A percentile compares a stretch with the other conserved stretches of the same genome.
Conservation (phyloP, 805 yeast species). For the Metschnikowia lunata region DNA sequence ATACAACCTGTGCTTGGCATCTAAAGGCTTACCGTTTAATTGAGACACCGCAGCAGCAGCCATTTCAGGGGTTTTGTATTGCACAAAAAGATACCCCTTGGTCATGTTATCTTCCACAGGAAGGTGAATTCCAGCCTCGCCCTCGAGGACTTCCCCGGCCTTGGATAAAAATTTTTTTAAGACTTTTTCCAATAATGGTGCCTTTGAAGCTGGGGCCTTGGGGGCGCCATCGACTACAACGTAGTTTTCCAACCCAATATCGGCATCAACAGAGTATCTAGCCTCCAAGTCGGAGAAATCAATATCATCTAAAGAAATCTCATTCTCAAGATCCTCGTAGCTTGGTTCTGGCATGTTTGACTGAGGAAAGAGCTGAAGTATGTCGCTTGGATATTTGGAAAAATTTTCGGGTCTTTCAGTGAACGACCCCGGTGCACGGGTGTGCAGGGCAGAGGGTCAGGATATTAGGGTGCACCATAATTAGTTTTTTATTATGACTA, state of each 20-base stretch:
- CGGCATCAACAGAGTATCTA: slow-evolving; percentile 56
- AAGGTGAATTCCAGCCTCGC: slow-evolving; percentile 67
- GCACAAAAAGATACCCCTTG: slow-evolving; percentile 83
- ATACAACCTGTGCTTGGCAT: slow-evolving; percentile 83
- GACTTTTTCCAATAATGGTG: slow-evolving; percentile 78
- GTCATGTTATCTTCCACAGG: slow-evolving; percentile 78
- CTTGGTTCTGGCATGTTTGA: slow-evolving; percentile 14
- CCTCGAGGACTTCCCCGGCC: slow-evolving; percentile 66
- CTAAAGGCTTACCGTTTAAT: slow-evolving; percentile 85
- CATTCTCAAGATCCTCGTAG: slow-evolving; percentile 34
- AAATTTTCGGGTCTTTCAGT: slow-evolving; percentile 12
- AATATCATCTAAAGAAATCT: slow-evolving; percentile 46
- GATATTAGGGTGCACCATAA: too few relatives aligned
- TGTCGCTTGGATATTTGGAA: background rate
- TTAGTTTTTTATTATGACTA: too few relatives aligned
- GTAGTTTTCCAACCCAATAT: slow-evolving; percentile 64
- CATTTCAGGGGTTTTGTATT: slow-evolving; percentile 60
- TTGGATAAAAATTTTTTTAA: slow-evolving; percentile 72
- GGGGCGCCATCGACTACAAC: slow-evolving; percentile 95
- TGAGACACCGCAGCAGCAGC: slow-evolving; percentile 78
- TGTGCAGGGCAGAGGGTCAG: background rate
- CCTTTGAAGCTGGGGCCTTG: slow-evolving; percentile 85
- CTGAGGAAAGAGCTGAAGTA: too few relatives aligned
- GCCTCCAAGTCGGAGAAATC: slow-evolving; percentile 85
- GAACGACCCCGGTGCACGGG: slow-evolving; percentile 9